A percentile compares a stretch with the other conserved stretches of the same genome.
Evolutionary conservation across 2,329 filamentous ascomycete species (phyloP).

Genomic region (Fusarium longipes): DNA sequence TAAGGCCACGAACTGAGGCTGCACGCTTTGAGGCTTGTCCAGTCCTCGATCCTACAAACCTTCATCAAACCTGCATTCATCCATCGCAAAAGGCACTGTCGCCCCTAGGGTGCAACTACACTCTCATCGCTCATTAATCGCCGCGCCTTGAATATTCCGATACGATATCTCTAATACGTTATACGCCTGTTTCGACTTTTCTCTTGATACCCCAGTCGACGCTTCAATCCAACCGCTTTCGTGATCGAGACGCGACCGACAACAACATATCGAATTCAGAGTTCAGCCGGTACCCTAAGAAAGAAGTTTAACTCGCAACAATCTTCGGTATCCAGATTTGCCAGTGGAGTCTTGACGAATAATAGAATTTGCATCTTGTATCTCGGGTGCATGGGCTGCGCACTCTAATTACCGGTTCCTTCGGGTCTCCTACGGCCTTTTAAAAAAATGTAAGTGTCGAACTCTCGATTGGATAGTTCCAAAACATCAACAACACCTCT

Average conservation of each 20-base stretch:
- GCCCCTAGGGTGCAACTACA: constrained; percentile 28
- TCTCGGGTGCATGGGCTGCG: constrained; percentile 38
- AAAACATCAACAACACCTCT: too few species aligned
- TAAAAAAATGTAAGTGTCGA: constrained; percentile 45
- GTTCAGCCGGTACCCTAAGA: constrained; percentile 1
- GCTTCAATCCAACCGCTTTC: constrained; percentile 5
- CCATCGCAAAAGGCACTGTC: constrained; percentile 28
- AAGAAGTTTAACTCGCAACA: not conserved
- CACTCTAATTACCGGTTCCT: constrained; percentile 19
- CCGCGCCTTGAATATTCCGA: constrained; percentile 1
- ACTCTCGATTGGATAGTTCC: too few species aligned
- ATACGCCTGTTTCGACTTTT: constrained; percentile 9
- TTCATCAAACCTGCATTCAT: constrained; percentile 30
- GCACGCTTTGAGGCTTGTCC: constrained; percentile 23
- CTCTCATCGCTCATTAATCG: constrained; percentile 7
- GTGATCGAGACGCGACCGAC: constrained; percentile 28
- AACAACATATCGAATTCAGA: constrained; percentile 10
- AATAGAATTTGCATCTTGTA: constrained; percentile 7
- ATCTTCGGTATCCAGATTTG: not conserved
- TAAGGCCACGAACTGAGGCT: constrained; percentile 19
- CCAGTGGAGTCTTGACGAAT: not conserved
- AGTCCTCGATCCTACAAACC: constrained; percentile 32
- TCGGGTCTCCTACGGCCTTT: constrained; percentile 32
- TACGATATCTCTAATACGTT: constrained; percentile 11
- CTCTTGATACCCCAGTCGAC: constrained; percentile 15